Evolutionary conservation across 371 early-diverging fungal species (phyloP).

Genomic region (Syncephalastrum sp.): DNA sequence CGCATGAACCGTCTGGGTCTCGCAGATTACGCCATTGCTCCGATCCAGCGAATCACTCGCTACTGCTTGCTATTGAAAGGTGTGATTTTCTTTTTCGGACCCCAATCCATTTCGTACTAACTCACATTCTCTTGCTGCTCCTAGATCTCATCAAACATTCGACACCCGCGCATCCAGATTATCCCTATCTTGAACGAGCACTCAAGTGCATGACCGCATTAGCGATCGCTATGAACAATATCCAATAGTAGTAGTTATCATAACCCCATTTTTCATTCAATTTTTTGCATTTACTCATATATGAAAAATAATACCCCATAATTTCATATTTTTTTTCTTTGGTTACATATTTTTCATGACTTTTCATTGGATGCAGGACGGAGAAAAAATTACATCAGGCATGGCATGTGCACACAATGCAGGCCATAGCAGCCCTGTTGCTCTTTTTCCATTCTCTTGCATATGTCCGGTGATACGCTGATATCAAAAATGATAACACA

Average conservation of each 20-base stretch:
- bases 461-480: no score
- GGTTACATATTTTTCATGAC: no score
- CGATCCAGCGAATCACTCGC: constrained; percentile 53
- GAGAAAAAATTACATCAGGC: no score
- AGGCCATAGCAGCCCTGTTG: no score
- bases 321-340: no score
- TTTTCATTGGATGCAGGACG: no score
- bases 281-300: no score
- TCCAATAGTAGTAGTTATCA: constrained; percentile 17
- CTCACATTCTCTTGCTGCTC: constrained; percentile 8
- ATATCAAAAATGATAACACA: no score
- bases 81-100: constrained; percentile 12
- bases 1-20: constrained; percentile 36
- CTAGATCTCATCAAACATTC: constrained; percentile 50
- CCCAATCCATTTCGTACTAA: background rate
- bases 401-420: no score
- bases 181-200: constrained; percentile 31
- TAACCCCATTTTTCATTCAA: no score
- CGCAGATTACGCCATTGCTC: constrained; percentile 53
- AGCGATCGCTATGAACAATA: constrained; percentile 43
- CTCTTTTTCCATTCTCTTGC: no score
- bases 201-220: constrained; percentile 39
- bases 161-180: constrained; percentile 31
- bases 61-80: constrained; percentile 51
- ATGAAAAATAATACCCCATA: no score